A percentile compares a stretch with the other conserved stretches of the same genome.
These are phyloP conservation scores for Escallonia herrerae DNA, from an alignment of 129 eudicot species.

Conservation along the genomic window DNA sequence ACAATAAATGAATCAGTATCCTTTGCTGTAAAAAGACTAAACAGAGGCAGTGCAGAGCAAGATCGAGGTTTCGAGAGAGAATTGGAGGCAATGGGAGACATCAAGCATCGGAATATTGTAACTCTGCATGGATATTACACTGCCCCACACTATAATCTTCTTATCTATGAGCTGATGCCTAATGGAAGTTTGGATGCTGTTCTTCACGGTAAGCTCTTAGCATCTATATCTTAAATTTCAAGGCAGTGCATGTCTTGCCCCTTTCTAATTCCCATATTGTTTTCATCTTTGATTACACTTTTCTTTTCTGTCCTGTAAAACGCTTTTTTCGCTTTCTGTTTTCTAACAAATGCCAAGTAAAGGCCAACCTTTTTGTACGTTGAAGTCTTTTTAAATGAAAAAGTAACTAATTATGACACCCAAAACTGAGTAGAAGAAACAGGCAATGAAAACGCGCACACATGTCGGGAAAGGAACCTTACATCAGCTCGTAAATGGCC, in stretches of 20 bases:
- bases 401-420: too few relatives aligned
- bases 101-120: slow-evolving; percentile 79
- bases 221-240: slow-evolving; percentile 6
- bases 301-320: too few relatives aligned
- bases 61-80: slow-evolving; percentile 95
- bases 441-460: too few relatives aligned
- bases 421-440: too few relatives aligned
- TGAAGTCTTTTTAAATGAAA: too few relatives aligned
- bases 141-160: slow-evolving; percentile 65
- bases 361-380: too few relatives aligned
- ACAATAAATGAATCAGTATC: slow-evolving; percentile 35
- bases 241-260: not conserved
- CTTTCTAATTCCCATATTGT: too few relatives aligned
- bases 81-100: slow-evolving; percentile 90
- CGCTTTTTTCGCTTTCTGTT: too few relatives aligned
- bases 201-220: slow-evolving; percentile 57
- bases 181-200: slow-evolving; percentile 74
- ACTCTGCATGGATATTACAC: slow-evolving; percentile 82
- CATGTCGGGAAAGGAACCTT: too few relatives aligned
- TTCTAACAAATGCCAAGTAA: too few relatives aligned
- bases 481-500: too few relatives aligned
- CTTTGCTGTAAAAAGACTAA: slow-evolving; percentile 75
- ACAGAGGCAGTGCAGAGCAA: slow-evolving; percentile 63
- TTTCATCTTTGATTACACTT: too few relatives aligned
- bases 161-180: slow-evolving; percentile 87